Evolutionary conservation across 73 alveolate species (phyloP), one percentile per base, ranked within the genome.

Genomic region (Paramecium pentaurelia): DNA sequence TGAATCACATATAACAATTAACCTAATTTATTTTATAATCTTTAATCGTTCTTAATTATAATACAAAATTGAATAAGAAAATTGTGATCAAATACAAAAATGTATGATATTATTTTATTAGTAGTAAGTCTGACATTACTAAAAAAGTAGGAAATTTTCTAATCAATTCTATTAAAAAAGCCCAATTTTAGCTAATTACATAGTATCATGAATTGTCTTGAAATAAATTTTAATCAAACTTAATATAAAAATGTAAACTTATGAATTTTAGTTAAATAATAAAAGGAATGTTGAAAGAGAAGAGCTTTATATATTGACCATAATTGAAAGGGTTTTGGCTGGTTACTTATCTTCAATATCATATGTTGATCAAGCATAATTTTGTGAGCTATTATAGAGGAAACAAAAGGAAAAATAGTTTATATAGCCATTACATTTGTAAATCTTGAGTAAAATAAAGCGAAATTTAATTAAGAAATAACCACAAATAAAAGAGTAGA

Each of bases 271-370:
- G 54, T 32, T 73, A 18, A 73, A 73, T 73, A 73, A 37, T 73
- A 37, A 73, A 28, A 73, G 87, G 27, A 40, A 73, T 73, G 40
- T 73, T 32, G 14, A 73, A 73, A 73, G 87, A 73, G 87, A 73
- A 38, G 64, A 73, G 6, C 60, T 73, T 20, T 73, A n/a, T 38
- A 34, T 73, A 12, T 38, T 73, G 32, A 38, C 87, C 14, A 37
- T 73, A 3, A 20, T 37, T 12, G 87, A 73, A 38, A 73, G 87
- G 40, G 87, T 73, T 7, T 20, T 73, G 16, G 58, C 87, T 34
- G 87, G 87, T 20, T 37, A 14, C 37, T 37, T 36, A 36, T 2
- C 3, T 2, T 37, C 87, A 73, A 73, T 73, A 37, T 73, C 87
- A 5, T 73, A 14, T 38, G 22, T 73, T 36, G 87, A 73, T 36